Conservation (phyloP, 2,329 filamentous ascomycete genomes). For the Pseudocercospora crystallina region DNA sequence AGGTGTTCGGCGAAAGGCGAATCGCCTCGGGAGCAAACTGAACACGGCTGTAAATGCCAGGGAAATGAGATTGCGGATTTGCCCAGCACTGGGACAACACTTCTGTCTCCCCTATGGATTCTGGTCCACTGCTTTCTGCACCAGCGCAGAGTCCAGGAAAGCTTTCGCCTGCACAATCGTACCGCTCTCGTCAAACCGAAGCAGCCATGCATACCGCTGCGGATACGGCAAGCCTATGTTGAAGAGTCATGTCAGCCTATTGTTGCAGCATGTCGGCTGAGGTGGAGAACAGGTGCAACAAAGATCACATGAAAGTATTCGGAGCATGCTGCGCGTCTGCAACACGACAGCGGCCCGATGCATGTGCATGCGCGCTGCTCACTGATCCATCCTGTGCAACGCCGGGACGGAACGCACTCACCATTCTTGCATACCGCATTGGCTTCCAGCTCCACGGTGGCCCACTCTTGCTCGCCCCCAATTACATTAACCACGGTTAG, state of each 20-base stretch:
- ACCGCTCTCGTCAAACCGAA: slow-evolving; percentile 28
- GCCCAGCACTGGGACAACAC: no score
- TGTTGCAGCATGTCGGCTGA: background rate
- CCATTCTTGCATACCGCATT: slow-evolving; percentile 31
- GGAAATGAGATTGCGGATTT: no score
- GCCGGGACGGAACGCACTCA: background rate
- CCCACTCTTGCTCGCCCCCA: slow-evolving; percentile 30
- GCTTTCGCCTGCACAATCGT: slow-evolving; percentile 28
- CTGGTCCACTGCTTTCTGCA: slow-evolving; percentile 26
- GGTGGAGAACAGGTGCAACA: background rate
- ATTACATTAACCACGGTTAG: slow-evolving; percentile 29
- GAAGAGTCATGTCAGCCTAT: background rate
- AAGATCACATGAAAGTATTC: background rate
- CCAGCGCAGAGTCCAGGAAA: slow-evolving; percentile 27
- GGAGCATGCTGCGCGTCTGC: background rate
- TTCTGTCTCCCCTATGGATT: slow-evolving; percentile 11
- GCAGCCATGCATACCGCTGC: slow-evolving; percentile 31
- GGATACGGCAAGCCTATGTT: slow-evolving; percentile 25
- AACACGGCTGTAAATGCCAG: no score
- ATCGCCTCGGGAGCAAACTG: no score
- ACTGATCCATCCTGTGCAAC: background rate
- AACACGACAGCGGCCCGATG: background rate
- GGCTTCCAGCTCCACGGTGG: slow-evolving; percentile 29
- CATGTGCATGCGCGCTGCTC: background rate
- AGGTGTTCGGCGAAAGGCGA: no score